Evolutionary conservation across 2,329 filamentous ascomycete species (phyloP), one percentile per base, ranked within the genome.

Genomic region (Epichloe hybrida): DNA sequence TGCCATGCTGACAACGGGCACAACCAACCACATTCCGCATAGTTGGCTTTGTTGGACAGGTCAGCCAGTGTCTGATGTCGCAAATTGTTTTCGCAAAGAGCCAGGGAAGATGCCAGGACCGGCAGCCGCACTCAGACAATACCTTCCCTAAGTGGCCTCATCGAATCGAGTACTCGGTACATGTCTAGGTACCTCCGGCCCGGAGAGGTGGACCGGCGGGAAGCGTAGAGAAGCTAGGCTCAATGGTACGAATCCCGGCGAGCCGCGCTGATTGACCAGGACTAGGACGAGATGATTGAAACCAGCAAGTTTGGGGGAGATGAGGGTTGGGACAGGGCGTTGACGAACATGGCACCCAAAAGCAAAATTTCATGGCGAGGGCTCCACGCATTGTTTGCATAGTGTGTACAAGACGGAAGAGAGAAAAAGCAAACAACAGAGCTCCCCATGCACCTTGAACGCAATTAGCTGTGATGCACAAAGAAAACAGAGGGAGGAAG

Each of bases 171-270:
- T 31, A 4, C 27, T 31, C 27, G 0, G 27, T 31, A 27, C n/a
- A 42, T 27, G 40, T 5, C 40, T 11, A 42, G 27, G 15, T 34
- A n/a, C 15, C 17, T 34, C 48, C 31, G 48, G 41, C 13, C 48
- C 44, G 36, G 21, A 34, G 36, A 39, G 21, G 35, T 53, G 49
- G 50, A 40, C 36, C 35, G 23, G 43, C 37, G 34, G 21, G 36
- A 27, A 34, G 15, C 12, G n/a, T 20, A 13, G 21, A 42, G 17
- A 36, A 43, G 50, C 51, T 43, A 47, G 52, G 41, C 50, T 55
- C 40, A 41, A 53, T 54, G 48, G 50, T 53, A 52, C 50, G 51
- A 48, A 52, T 48, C n/a, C 49, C 48, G 46, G 53, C 52, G 49
- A 37, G 52, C 54, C 48, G 41, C 47, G 49, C 41, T 35, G 20